Conservation (phyloP, 148 eudicot genomes). For the Spergularia marina region DNA sequence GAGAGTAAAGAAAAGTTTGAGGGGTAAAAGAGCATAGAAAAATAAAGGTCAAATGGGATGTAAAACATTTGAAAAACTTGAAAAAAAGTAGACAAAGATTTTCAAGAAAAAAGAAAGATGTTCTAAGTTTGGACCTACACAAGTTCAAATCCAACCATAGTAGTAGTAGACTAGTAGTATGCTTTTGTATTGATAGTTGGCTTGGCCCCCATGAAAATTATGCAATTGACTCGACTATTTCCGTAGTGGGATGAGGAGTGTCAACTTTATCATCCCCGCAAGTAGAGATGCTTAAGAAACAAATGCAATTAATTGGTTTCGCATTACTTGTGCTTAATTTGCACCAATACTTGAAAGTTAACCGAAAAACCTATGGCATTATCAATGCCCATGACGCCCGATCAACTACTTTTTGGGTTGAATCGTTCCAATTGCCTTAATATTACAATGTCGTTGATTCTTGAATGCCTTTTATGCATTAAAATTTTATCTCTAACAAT, state of each 20-base stretch:
- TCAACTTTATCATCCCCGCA: neutral
- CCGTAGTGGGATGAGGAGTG: constrained; percentile 17
- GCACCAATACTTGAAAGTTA: too few relatives aligned
- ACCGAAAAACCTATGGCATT: too few relatives aligned
- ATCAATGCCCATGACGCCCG: too few relatives aligned
- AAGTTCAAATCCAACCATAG: constrained; percentile 42
- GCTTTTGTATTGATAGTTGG: constrained; percentile 23
- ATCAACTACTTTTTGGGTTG: too few relatives aligned
- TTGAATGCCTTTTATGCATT: too few relatives aligned
- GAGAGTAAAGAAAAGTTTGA: neutral
- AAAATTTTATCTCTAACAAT: too few relatives aligned
- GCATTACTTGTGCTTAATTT: neutral
- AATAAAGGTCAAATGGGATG: constrained; percentile 21
- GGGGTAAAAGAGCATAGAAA: neutral
- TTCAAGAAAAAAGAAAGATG: constrained; percentile 1
- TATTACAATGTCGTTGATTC: too few relatives aligned
- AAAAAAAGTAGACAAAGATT: constrained; percentile 13
- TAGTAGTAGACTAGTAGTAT: constrained; percentile 2
- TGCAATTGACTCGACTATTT: constrained; percentile 24
- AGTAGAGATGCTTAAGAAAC: neutral
- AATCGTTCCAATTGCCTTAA: too few relatives aligned
- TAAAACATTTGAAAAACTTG: neutral
- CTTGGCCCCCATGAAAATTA: constrained; percentile 11
- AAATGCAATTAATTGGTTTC: neutral
- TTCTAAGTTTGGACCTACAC: constrained; percentile 23